Evolutionary conservation across 2,329 filamentous ascomycete genomes (phyloP).

Genomic region (Monosporascus sp.): DNA sequence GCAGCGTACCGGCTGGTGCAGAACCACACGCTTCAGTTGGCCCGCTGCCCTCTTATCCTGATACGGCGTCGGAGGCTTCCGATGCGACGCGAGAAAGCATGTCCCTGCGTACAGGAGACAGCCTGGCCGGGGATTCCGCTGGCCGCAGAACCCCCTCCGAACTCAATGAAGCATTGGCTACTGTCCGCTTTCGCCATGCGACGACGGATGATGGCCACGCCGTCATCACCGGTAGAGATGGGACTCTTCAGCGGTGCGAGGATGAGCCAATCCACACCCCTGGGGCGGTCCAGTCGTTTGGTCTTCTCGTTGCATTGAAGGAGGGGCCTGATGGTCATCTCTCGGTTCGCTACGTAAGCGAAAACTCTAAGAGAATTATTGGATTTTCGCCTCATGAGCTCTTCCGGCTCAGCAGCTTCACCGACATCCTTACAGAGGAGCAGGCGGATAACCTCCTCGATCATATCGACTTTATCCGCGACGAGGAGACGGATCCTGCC

Average conservation of each 20-base stretch:
- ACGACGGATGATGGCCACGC: constrained; percentile 73
- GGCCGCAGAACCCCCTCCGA: constrained; percentile 9
- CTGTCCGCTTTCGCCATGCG: constrained; percentile 72
- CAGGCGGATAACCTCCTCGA: constrained; percentile 79
- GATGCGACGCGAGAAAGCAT: constrained; percentile 12
- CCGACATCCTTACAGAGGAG: constrained; percentile 78
- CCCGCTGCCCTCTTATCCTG: constrained; percentile 15
- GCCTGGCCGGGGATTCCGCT: constrained; percentile 4
- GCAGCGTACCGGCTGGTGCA: constrained; percentile 7
- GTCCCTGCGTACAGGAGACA: constrained; percentile 3
- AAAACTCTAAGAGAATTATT: constrained; percentile 71
- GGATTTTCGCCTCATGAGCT: constrained; percentile 73
- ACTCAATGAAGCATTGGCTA: constrained; percentile 46
- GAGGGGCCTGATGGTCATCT: constrained; percentile 65
- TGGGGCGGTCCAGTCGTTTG: constrained; percentile 76
- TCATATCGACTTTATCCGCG: constrained; percentile 81
- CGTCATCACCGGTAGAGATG: constrained; percentile 74
- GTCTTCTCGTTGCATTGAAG: constrained; percentile 66
- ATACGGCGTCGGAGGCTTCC: constrained; percentile 20
- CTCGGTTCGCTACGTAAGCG: constrained; percentile 67
- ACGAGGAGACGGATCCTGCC: constrained; percentile 71
- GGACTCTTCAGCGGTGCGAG: constrained; percentile 72
- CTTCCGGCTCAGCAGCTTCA: constrained; percentile 69
- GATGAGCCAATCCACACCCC: constrained; percentile 89
- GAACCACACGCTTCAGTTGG: constrained; percentile 4